Evolutionary conservation across 192 early-diverging fungal genomes (phyloP).

Genomic region (Coemansia sp.): DNA sequence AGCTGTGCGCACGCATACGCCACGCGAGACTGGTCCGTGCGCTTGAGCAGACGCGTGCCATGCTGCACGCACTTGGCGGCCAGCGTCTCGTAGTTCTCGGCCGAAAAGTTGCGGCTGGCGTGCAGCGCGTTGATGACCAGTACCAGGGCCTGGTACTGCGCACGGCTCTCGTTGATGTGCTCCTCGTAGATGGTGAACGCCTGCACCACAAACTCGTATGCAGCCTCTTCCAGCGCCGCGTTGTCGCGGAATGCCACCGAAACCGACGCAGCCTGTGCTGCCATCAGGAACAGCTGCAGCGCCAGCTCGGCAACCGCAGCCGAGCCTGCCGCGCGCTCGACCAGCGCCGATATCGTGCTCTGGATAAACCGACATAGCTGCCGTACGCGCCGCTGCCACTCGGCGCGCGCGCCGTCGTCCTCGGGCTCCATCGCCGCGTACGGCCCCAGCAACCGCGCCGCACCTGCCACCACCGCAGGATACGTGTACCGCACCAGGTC

Average conservation of each 20-base stretch:
- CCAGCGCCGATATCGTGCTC: slow-evolving; percentile 74
- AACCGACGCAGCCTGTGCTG: slow-evolving; percentile 78
- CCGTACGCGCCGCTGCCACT: slow-evolving; percentile 67
- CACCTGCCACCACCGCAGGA: slow-evolving; percentile 71
- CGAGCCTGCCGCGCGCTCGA: slow-evolving; percentile 57
- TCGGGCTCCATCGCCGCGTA: slow-evolving; percentile 45
- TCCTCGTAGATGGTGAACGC: slow-evolving; percentile 98
- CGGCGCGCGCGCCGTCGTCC: slow-evolving; percentile 16
- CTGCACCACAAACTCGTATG: slow-evolving; percentile 97
- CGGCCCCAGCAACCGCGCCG: slow-evolving; percentile 39
- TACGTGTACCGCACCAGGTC: slow-evolving; percentile 91
- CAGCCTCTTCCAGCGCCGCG: slow-evolving; percentile 86
- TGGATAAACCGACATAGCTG: slow-evolving; percentile 90
- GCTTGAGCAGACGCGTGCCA: slow-evolving; percentile 86
- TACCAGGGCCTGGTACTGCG: slow-evolving; percentile 87
- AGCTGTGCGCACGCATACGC: slow-evolving; percentile 82
- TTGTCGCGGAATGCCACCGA: slow-evolving; percentile 55
- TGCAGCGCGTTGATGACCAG: slow-evolving; percentile 86
- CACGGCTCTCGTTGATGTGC: slow-evolving; percentile 86
- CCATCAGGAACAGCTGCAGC: slow-evolving; percentile 83
- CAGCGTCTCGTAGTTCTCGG: slow-evolving; percentile 94
- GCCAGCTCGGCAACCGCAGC: slow-evolving; percentile 49
- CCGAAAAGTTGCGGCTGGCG: slow-evolving; percentile 75
- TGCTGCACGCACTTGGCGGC: slow-evolving; percentile 89
- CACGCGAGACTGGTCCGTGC: slow-evolving; percentile 91